These are phyloP conservation scores for Saksenaea vasiformis DNA, from an alignment of 371 early-diverging fungal species.

Conservation along the genomic window DNA sequence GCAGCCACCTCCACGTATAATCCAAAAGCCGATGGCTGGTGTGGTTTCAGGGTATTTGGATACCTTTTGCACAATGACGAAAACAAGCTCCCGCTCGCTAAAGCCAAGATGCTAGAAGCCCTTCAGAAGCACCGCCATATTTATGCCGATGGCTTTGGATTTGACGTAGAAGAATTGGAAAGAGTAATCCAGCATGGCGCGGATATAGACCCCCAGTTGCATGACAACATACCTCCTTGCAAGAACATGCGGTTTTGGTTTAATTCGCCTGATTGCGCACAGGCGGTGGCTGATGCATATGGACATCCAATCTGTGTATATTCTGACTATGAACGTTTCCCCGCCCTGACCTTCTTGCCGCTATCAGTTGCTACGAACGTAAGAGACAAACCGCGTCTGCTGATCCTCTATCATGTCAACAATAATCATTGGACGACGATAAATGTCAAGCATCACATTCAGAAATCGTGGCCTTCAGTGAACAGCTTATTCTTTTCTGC, in stretches of 20 bases:
- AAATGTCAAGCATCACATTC: background rate
- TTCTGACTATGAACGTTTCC: background rate
- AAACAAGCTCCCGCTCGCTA: background rate
- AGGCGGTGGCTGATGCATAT: background rate
- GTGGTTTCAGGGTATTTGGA: background rate
- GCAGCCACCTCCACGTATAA: background rate
- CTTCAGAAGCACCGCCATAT: background rate
- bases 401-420: background rate
- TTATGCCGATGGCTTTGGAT: background rate
- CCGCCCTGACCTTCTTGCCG: background rate
- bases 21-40: background rate
- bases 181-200: background rate
- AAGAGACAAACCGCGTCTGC: background rate
- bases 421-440: background rate
- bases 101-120: background rate
- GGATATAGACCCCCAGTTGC: background rate
- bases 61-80: background rate
- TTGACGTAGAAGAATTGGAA: background rate
- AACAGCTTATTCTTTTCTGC: background rate
- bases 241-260: background rate
- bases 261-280: background rate
- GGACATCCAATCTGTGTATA: background rate
- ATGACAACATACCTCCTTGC: background rate
- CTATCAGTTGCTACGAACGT: background rate
- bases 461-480: background rate